Evolutionary conservation across 2,329 filamentous ascomycete genomes (phyloP).

Genomic region (Beauveria asiatica): DNA sequence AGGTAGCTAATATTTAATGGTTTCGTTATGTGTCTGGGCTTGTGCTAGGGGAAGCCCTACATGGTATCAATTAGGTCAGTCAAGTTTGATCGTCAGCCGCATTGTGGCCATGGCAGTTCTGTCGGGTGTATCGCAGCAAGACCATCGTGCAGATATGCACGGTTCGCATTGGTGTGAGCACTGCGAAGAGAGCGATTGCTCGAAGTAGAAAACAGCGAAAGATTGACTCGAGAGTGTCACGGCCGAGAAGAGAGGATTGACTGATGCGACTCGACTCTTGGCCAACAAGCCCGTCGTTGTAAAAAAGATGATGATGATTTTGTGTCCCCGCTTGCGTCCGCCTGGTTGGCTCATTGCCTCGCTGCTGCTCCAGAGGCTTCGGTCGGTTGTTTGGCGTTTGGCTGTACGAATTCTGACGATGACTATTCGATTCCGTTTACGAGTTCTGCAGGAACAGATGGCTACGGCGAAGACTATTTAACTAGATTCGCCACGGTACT

Average conservation of each 20-base stretch:
- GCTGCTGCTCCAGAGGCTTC: no score
- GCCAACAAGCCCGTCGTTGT: no score
- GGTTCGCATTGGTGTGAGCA: no score
- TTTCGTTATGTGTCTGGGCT: no score
- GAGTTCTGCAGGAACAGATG: background rate
- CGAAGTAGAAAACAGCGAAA: background rate
- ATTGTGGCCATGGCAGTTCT: no score
- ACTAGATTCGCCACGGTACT: constrained; percentile 1
- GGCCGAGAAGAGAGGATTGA: background rate
- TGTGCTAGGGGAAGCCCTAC: no score
- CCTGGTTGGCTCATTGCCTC: background rate
- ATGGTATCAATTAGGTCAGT: no score
- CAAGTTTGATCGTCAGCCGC: no score
- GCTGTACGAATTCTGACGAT: background rate
- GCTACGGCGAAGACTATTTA: background rate
- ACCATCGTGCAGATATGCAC: no score
- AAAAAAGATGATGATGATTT: no score
- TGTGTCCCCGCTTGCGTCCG: background rate
- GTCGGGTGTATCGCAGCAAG: no score
- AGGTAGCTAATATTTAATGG: no score
- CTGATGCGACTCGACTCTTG: background rate
- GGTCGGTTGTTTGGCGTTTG: background rate
- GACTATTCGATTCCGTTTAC: constrained; percentile 8
- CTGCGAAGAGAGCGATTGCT: background rate
- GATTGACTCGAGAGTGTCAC: background rate